phyloP scores from a whole-genome alignment of 2,329 filamentous ascomycete species.

The Coniella vitis region DNA sequence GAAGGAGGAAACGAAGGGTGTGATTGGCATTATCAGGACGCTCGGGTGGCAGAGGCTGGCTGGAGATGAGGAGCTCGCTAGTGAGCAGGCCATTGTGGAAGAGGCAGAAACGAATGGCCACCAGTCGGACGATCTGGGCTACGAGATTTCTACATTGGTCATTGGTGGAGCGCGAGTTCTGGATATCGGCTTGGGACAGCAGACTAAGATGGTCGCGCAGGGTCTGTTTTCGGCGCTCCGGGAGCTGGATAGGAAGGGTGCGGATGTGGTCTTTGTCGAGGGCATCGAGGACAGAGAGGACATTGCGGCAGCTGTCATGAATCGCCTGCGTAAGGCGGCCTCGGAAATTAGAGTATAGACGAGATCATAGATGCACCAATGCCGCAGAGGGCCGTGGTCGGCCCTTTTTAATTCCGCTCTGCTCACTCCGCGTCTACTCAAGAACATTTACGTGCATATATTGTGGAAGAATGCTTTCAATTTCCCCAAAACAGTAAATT shows the following conservation, averaged over 20 bases:
- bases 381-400: not conserved
- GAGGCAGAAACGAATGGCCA: constrained; percentile 16
- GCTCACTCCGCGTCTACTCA: not conserved
- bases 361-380: constrained; percentile 28
- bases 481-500: constrained; percentile 13
- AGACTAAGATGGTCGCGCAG: constrained; percentile 70
- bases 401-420: constrained; percentile 1
- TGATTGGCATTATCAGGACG: constrained; percentile 50
- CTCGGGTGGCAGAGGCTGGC: constrained; percentile 42
- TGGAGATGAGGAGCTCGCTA: constrained; percentile 26
- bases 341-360: constrained; percentile 37
- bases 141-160: constrained; percentile 30
- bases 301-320: constrained; percentile 82
- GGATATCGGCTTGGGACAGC: constrained; percentile 66
- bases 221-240: constrained; percentile 82
- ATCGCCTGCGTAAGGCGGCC: constrained; percentile 72
- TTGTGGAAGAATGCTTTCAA: constrained; percentile 1
- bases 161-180: constrained; percentile 39
- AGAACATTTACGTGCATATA: not conserved
- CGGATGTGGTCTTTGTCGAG: constrained; percentile 84
- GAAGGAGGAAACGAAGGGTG: constrained; percentile 20
- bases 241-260: constrained; percentile 72
- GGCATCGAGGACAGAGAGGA: constrained; percentile 75
- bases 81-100: constrained; percentile 18
- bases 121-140: constrained; percentile 28